A percentile compares a stretch with the other conserved stretches of the same genome.
phyloP scores from a whole-genome alignment of 1,284 basidiomycete genomes.

The Cryptococcus jaspeensis region DNA sequence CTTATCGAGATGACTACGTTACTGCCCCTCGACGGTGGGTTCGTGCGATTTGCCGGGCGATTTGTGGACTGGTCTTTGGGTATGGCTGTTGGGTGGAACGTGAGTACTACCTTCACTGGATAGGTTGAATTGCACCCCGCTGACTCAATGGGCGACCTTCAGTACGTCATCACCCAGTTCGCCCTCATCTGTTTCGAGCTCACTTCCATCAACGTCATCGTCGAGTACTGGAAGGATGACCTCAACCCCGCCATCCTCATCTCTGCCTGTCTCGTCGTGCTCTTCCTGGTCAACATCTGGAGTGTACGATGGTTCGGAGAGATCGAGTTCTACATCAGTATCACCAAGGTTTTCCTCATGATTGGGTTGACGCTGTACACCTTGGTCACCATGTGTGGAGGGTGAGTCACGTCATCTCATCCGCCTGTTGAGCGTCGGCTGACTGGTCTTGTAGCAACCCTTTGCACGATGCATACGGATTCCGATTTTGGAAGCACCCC shows the following conservation, averaged over 20 bases:
- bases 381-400: slow-evolving; percentile 42
- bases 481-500: slow-evolving; percentile 41
- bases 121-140: background rate
- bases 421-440: slow-evolving; percentile 5
- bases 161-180: slow-evolving; percentile 29
- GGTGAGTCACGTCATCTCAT: slow-evolving; percentile 23
- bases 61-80: slow-evolving; percentile 21
- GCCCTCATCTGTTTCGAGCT: slow-evolving; percentile 28
- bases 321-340: slow-evolving; percentile 39
- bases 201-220: slow-evolving; percentile 33
- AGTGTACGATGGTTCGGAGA: slow-evolving; percentile 30
- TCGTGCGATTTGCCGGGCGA: slow-evolving; percentile 19
- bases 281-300: slow-evolving; percentile 31
- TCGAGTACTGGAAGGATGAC: slow-evolving; percentile 28
- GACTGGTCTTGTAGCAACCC: slow-evolving; percentile 18
- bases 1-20: slow-evolving; percentile 28
- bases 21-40: slow-evolving; percentile 24
- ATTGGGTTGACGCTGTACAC: slow-evolving; percentile 40
- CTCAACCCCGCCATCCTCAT: slow-evolving; percentile 35
- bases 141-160: no score
- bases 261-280: slow-evolving; percentile 22
- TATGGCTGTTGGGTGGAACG: slow-evolving; percentile 27
- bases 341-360: slow-evolving; percentile 40
- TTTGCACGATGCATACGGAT: slow-evolving; percentile 28
- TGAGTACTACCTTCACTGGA: slow-evolving; percentile 15